A percentile compares a stretch with the other conserved stretches of the same genome.
Conservation (phyloP, 1,284 basidiomycete genomes). For the Meira nashicola region DNA sequence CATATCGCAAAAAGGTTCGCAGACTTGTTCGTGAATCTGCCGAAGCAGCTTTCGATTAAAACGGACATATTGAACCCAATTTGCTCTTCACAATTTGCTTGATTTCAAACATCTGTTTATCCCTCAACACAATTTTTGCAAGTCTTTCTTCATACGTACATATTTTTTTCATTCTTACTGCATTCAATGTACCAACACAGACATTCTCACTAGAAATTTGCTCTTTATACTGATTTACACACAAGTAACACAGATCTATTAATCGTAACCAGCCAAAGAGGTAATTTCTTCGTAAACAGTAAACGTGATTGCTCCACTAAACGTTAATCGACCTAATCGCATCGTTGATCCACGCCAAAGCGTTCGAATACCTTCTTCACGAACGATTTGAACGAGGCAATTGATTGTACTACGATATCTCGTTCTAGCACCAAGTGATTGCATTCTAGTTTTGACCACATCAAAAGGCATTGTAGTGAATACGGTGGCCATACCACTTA, state of each 20-base stretch:
- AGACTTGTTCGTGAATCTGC: constrained; percentile 48
- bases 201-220: not conserved
- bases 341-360: constrained; percentile 92
- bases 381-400: constrained; percentile 60
- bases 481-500: constrained; percentile 90
- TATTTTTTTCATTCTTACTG: not conserved
- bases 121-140: not conserved
- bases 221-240: no score
- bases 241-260: no score
- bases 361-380: constrained; percentile 71
- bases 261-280: not conserved
- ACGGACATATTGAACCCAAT: not conserved
- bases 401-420: constrained; percentile 90
- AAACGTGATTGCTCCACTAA: constrained; percentile 92
- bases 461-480: constrained; percentile 56
- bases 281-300: constrained; percentile 4
- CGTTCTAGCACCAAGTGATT: constrained; percentile 73
- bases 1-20: constrained; percentile 50
- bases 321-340: constrained; percentile 55
- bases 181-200: constrained; percentile 3
- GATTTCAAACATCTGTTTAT: not conserved
- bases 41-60: constrained; percentile 31
- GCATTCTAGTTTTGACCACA: constrained; percentile 97
- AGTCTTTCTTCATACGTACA: not conserved
- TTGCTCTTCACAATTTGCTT: no score